Evolutionary conservation across 2,329 filamentous ascomycete genomes (phyloP).

Genomic region (Uncinocarpus reesii): DNA sequence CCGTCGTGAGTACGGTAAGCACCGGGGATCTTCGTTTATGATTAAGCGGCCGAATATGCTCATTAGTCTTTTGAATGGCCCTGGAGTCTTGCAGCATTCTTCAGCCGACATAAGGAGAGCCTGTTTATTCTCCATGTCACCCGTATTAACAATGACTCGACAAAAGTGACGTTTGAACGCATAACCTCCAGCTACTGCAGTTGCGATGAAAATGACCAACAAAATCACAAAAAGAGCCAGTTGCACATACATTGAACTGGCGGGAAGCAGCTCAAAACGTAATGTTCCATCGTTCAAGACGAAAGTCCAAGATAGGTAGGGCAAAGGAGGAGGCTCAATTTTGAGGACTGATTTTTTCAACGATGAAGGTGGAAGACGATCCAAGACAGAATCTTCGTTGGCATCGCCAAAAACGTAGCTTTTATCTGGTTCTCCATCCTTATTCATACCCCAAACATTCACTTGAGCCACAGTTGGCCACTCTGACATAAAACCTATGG

Average conservation of each 20-base stretch:
- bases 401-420: conserved; percentile 52
- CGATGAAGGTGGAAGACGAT: conserved; percentile 52
- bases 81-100: conserved; percentile 23
- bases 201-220: conserved; percentile 43
- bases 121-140: conserved; percentile 45
- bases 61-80: conserved; percentile 19
- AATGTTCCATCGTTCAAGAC: conserved; percentile 46
- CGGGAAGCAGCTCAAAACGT: conserved; percentile 43
- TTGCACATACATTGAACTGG: conserved; percentile 46
- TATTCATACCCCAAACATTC: conserved; percentile 58
- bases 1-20: conserved; percentile 23
- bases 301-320: conserved; percentile 48
- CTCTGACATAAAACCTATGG: conserved; percentile 51
- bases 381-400: conserved; percentile 50
- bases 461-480: conserved; percentile 54
- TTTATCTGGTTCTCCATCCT: conserved; percentile 52
- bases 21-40: conserved; percentile 28
- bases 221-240: conserved; percentile 47
- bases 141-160: conserved; percentile 52
- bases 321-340: conserved; percentile 45
- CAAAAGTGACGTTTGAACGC: conserved; percentile 54
- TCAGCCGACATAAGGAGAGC: conserved; percentile 27
- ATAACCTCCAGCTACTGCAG: conserved; percentile 43
- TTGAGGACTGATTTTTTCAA: conserved; percentile 49
- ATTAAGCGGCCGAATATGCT: conserved; percentile 31